A percentile compares a stretch with the other conserved stretches of the same genome.
Evolutionary conservation across 2,329 filamentous ascomycete species (phyloP).

Genomic region (Penicillium concentricum): DNA sequence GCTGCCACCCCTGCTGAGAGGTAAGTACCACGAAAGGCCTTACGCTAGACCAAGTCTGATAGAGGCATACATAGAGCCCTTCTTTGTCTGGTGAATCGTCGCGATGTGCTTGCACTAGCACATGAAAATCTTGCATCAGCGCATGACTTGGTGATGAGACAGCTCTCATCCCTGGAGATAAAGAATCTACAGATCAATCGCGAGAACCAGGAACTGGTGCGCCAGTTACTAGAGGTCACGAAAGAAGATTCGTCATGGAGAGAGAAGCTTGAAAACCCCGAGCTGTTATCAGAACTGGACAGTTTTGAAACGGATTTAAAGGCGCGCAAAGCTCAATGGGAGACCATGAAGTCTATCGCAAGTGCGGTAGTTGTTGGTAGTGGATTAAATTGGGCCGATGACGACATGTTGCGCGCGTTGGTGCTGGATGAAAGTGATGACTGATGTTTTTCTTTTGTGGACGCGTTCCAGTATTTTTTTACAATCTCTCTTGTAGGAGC

Average conservation of each 20-base stretch:
- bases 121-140: slow-evolving; percentile 60
- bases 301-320: slow-evolving; percentile 60
- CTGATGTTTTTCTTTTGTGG: slow-evolving; percentile 22
- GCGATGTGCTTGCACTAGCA: slow-evolving; percentile 65
- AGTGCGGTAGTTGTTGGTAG: slow-evolving; percentile 77
- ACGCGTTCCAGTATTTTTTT: slow-evolving; percentile 2
- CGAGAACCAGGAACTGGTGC: slow-evolving; percentile 63
- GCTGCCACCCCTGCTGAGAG: slow-evolving; percentile 65
- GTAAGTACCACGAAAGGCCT: slow-evolving; percentile 45
- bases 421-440: slow-evolving; percentile 68
- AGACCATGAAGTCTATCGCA: slow-evolving; percentile 74
- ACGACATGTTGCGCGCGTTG: slow-evolving; percentile 65
- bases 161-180: slow-evolving; percentile 58
- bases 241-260: slow-evolving; percentile 53
- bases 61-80: slow-evolving; percentile 57
- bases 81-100: slow-evolving; percentile 62
- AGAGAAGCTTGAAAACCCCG: slow-evolving; percentile 55
- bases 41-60: slow-evolving; percentile 10
- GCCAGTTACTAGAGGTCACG: slow-evolving; percentile 62
- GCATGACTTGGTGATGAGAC: slow-evolving; percentile 52
- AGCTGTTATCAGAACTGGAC: slow-evolving; percentile 56
- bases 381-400: slow-evolving; percentile 75
- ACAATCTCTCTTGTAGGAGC: not conserved
- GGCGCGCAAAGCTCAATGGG: slow-evolving; percentile 65
- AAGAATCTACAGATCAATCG: slow-evolving; percentile 57